Evolutionary conservation across 1,139 yeast species (phyloP), one percentile per base, ranked within the genome.

Genomic region (Taphrina wiesneri): DNA sequence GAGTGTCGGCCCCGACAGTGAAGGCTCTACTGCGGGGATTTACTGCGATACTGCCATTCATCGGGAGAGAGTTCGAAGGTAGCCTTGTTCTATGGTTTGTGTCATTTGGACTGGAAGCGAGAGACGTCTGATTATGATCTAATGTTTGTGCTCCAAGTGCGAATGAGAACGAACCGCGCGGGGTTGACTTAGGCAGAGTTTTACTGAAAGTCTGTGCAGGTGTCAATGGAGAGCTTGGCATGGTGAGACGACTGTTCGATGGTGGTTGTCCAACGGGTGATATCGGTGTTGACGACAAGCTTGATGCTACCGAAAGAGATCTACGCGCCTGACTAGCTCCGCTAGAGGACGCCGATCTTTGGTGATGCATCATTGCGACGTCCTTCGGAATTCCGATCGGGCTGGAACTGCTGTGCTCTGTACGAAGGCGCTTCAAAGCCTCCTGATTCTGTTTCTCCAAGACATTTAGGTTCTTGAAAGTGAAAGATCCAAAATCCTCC

Each of bases 371-470:
- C 5, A 54, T 21, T 15, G 41, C 34, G n/a, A 21, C 17, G 30
- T 65, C 64, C 26, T 32, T 17, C 9, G 69, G 59, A 4, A 46
- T 25, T 9, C 28, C 11, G 7, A 53, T 45, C 9, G 60, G 49
- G 21, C 52, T 60, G 3, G 52, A 15, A n/a, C 26, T 53, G 39
- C 86, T 71, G 76, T 90, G 96, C 74, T 93, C 98, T 56, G 82
- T 86, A 73, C 90, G 89, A 73, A 95, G 82, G 70, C 96, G 79
- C 73, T 89, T 89, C 68, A 95, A 90, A 17, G 90, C 92, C 76
- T 92, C 98, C 74, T 90, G 90, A 73, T 95, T 95, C 19, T 97
- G 98, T 73, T 88, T 89, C 72, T 93, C 99, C 69, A 95, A 80
- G 3, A 95, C 95, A 13, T 93, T 86, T 69, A 95, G 78, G 74